Percentiles rank a stretch among this genome's conserved stretches.
Conservation (phyloP, 2,329 filamentous ascomycete genomes). For the Phialophora macrospora region DNA sequence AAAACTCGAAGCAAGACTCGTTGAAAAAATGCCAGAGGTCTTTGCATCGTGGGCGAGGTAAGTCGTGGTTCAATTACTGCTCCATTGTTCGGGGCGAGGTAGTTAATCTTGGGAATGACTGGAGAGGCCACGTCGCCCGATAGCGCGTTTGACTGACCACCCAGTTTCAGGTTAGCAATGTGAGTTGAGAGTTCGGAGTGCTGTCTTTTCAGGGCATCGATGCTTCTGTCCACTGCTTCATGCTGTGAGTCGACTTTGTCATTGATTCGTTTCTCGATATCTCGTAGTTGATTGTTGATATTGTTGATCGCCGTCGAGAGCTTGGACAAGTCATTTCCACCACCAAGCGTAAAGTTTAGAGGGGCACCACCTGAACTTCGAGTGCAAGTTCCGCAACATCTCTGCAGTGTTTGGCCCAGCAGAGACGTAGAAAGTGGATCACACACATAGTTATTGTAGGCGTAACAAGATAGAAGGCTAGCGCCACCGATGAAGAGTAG, state of each 20-base stretch:
- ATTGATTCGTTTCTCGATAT: conserved; percentile 32
- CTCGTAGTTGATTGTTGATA: conserved; percentile 34
- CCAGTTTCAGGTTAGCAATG: conserved; percentile 17
- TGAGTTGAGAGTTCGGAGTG: conserved; percentile 32
- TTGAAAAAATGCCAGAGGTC: conserved; percentile 36
- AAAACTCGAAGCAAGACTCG: conserved; percentile 35
- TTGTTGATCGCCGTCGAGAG: conserved; percentile 30
- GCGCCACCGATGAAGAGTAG: conserved; percentile 21
- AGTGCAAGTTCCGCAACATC: conserved; percentile 34
- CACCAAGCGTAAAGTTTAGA: conserved; percentile 31
- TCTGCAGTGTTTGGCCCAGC: conserved; percentile 30
- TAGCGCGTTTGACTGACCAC: not conserved
- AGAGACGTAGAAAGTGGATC: conserved; percentile 33
- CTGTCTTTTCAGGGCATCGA: conserved; percentile 31
- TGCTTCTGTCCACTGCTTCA: conserved; percentile 25
- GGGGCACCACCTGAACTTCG: conserved; percentile 1
- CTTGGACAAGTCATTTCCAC: conserved; percentile 28
- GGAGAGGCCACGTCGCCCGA: conserved; percentile 34
- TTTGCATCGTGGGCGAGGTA: conserved; percentile 63
- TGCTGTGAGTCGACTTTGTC: conserved; percentile 31
- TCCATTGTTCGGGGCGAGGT: conserved; percentile 69
- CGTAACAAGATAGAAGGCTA: conserved; percentile 32
- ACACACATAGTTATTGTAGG: conserved; percentile 32
- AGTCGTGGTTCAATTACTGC: conserved; percentile 65
- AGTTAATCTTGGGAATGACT: conserved; percentile 65